Evolutionary conservation across 2,329 filamentous ascomycete species (phyloP).

Genomic region (Botrytis porri): DNA sequence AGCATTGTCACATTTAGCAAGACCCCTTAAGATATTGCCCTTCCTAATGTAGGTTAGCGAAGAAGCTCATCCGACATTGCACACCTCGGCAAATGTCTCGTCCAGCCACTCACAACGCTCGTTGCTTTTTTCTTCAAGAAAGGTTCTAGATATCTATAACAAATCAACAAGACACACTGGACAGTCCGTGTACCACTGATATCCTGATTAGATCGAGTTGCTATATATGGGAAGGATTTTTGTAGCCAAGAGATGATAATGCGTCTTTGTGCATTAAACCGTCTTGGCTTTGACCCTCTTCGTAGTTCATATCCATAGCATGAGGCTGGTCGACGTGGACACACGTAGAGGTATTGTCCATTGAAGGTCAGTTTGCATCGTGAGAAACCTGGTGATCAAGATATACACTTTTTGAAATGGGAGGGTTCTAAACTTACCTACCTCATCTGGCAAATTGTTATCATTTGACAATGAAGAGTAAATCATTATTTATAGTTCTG

Average conservation of each 20-base stretch:
- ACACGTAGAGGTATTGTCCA: not conserved
- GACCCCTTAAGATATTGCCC: not conserved
- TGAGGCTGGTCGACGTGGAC: not conserved
- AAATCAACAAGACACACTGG: not conserved
- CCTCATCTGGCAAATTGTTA: not conserved
- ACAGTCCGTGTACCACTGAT: not conserved
- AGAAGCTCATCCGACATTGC: not conserved
- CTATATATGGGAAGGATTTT: not conserved
- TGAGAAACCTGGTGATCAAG: not conserved
- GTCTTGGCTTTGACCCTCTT: slow-evolving; percentile 5
- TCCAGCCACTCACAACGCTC: not conserved
- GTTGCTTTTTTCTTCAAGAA: not conserved
- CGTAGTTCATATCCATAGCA: not conserved
- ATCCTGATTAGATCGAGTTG: not conserved
- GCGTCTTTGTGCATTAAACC: not conserved
- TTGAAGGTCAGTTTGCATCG: not conserved
- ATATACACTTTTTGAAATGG: not conserved
- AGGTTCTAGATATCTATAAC: not conserved
- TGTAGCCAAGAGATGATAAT: not conserved
- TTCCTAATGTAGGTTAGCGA: slow-evolving; percentile 1
- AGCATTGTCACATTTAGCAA: not conserved
- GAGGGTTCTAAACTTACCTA: not conserved
- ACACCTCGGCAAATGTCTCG: not conserved
- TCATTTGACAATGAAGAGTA: not conserved
- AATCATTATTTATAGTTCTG: slow-evolving; percentile 6